Evolutionary conservation across 73 alveolate genomes (phyloP).

Genomic region (Symbiodinium natans): DNA sequence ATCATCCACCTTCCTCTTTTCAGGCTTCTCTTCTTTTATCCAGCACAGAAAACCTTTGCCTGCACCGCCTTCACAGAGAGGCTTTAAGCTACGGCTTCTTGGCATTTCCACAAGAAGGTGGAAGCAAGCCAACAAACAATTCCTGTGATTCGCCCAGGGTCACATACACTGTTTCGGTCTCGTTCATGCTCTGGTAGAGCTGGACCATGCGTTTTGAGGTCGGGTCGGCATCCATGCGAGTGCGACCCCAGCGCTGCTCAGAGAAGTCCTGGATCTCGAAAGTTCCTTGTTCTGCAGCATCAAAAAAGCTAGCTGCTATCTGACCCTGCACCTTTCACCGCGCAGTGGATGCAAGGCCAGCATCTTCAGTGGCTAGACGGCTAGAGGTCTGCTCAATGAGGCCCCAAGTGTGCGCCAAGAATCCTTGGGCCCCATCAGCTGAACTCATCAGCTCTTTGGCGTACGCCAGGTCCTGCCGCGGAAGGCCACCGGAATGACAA

Average conservation of each 20-base stretch:
- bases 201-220: constrained; percentile 37
- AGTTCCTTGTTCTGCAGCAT: not conserved
- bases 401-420: not conserved
- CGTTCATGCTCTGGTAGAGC: constrained; percentile 53
- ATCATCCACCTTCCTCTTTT: constrained; percentile 70
- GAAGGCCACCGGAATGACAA: not conserved
- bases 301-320: no score
- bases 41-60: no score
- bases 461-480: constrained; percentile 11
- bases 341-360: no score
- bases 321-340: no score
- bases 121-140: no score
- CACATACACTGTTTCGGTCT: constrained; percentile 50
- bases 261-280: constrained; percentile 68
- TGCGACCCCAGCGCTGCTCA: constrained; percentile 65
- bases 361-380: no score
- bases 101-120: no score
- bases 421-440: not conserved
- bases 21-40: no score
- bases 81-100: no score
- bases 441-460: constrained; percentile 9
- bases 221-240: constrained; percentile 1
- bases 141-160: not conserved
- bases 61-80: no score
- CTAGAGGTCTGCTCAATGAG: no score